These are phyloP conservation scores for Rhodamnia argentea DNA, from an alignment of 345 rosid species.

Conservation along the genomic window DNA sequence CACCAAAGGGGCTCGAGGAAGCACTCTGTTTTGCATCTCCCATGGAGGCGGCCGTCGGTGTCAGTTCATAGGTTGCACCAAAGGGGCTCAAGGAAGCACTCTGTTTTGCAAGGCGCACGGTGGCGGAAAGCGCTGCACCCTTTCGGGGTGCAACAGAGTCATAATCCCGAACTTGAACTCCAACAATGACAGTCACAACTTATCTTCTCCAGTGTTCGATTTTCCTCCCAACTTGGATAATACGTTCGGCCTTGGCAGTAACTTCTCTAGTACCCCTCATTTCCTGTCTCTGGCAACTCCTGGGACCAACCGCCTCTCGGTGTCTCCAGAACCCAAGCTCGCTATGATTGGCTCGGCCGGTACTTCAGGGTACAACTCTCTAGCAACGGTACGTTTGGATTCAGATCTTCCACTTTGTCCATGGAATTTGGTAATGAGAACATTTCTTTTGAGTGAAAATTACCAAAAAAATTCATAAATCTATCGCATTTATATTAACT, in stretches of 20 bases:
- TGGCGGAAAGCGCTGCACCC: no score
- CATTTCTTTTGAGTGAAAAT: neutral
- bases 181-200: neutral
- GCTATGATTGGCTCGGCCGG: constrained; percentile 4
- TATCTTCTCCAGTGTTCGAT: constrained; percentile 1
- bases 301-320: constrained; percentile 1
- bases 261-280: constrained; percentile 2
- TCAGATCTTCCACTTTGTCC: neutral
- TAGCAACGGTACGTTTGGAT: neutral
- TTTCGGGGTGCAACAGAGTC: constrained; percentile 2
- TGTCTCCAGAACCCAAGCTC: neutral
- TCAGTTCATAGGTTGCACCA: no score
- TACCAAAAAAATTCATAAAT: fast-evolving
- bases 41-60: no score
- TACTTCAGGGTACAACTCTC: constrained; percentile 1
- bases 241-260: neutral
- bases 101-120: no score
- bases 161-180: constrained; percentile 12
- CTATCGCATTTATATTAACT: fast-evolving
- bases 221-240: constrained; percentile 10
- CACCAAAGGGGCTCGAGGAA: no score
- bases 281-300: constrained; percentile 12
- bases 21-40: no score
- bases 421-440: neutral
- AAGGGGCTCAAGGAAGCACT: no score